Evolutionary conservation across 2,329 filamentous ascomycete genomes (phyloP), one percentile per base, ranked within the genome.

Genomic region (Chrysosphaeria jannelii): DNA sequence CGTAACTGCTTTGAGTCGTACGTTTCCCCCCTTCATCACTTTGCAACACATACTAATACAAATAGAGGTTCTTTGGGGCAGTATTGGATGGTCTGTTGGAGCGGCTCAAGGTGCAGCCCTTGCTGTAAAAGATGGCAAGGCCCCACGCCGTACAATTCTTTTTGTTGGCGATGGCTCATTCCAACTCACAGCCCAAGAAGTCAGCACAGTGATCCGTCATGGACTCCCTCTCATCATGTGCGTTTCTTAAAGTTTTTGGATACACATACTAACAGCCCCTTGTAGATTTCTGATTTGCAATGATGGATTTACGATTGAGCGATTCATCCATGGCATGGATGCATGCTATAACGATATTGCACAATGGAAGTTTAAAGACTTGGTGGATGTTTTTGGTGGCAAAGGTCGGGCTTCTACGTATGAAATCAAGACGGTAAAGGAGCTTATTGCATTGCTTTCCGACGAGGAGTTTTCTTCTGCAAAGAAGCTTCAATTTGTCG

Each of bases 271-370:
- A 16, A 18, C 18, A 10, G 8, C 23, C 18, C n/a, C n/a, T n/a
- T n/a, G n/a, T n/a, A n/a, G n/a, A n/a, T 81, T 89, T 40, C 53
- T 85, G 30, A 68, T 89, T 33, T 76, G 71, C 52, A 88, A 88
- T 40, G 62, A 79, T 19, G 78, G 78, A 8, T 89, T 72, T 46
- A 85, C 76, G 7, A 85, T 88, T 39, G 78, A 90, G 46, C 63
- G 78, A 14, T 71, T 62, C 40, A 88, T 89, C 36, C 76, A 89
- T 42, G 75, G 75, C 25, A 69, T 69, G 62, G 51, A 78, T 6
- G 71, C 60, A 15, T 40, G 39, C 13, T 89, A 89, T 49, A 89
- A 90, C 38, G 72, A 89, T 37, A 65, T 89, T 27, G 53, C 58
- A 28, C 42, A 49, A 8, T 89, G 78, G 78, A 52, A 67, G 23